phyloP scores from a whole-genome alignment of 2,329 filamentous ascomycete species.

The Fusarium sulawesiense region DNA sequence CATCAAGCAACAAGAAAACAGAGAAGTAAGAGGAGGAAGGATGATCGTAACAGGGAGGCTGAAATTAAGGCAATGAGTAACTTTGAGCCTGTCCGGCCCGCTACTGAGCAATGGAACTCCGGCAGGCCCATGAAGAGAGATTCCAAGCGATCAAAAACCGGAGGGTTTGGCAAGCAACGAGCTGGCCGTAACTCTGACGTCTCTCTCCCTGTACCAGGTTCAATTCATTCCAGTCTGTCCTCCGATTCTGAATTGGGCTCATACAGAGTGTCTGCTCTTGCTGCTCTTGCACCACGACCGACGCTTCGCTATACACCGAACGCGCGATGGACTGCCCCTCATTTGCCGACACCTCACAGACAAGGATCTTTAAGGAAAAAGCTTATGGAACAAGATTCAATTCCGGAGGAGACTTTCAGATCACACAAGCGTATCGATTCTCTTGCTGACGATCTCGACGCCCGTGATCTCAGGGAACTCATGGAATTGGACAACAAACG shows the following conservation, averaged over 20 bases:
- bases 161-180: conserved; percentile 61
- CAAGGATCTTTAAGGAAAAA: conserved; percentile 64
- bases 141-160: conserved; percentile 72
- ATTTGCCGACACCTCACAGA: conserved; percentile 59
- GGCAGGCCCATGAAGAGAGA: conserved; percentile 71
- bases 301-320: conserved; percentile 80
- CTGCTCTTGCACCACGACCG: conserved; percentile 85
- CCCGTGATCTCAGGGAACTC: conserved; percentile 84
- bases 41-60: conserved; percentile 82
- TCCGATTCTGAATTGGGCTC: conserved; percentile 76
- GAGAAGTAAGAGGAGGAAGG: conserved; percentile 79
- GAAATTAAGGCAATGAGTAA: conserved; percentile 89
- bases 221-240: conserved; percentile 81
- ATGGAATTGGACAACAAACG: conserved; percentile 90
- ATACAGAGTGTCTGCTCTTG: conserved; percentile 83
- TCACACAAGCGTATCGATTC: conserved; percentile 73
- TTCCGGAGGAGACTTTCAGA: conserved; percentile 70
- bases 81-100: conserved; percentile 72
- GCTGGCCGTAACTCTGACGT: conserved; percentile 76
- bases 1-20: conserved; percentile 71
- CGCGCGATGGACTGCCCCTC: conserved; percentile 65
- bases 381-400: conserved; percentile 62
- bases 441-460: conserved; percentile 86
- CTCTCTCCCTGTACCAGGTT: conserved; percentile 79
- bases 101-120: conserved; percentile 68